phyloP scores from a whole-genome alignment of 352 stramenopile genomes.

The Thraustochytrium sp. region DNA sequence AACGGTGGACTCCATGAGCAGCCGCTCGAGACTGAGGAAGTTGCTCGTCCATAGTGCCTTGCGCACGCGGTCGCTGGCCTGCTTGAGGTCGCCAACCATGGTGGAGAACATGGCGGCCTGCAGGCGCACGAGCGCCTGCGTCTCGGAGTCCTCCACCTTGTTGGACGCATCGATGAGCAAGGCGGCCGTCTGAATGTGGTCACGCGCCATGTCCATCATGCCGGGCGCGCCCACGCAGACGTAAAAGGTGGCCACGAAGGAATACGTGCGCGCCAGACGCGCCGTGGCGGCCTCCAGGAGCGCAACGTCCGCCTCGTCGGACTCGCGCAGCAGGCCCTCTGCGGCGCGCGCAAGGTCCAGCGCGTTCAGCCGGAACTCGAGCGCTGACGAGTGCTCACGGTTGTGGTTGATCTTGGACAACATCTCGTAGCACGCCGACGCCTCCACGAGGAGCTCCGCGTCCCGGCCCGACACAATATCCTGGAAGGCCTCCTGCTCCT shows the following conservation, averaged over 20 bases:
- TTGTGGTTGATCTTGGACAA: slow-evolving; percentile 27
- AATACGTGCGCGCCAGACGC: background rate
- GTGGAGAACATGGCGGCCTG: background rate
- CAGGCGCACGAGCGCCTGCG: slow-evolving; percentile 11
- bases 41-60: slow-evolving; percentile 35
- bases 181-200: background rate
- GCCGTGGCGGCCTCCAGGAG: background rate
- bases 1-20: background rate
- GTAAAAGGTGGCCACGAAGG: slow-evolving; percentile 16
- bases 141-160: slow-evolving; percentile 13
- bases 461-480: background rate
- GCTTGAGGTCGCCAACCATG: slow-evolving; percentile 34
- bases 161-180: background rate
- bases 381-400: background rate
- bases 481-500: background rate
- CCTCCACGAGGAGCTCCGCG: background rate
- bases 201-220: slow-evolving; percentile 1
- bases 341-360: background rate
- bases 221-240: background rate
- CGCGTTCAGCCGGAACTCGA: slow-evolving; percentile 23
- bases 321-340: background rate
- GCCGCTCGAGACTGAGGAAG: slow-evolving; percentile 2
- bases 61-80: slow-evolving; percentile 13
- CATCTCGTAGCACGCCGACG: background rate
- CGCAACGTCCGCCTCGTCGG: background rate